Conservation (phyloP, 768 basidiomycete species). For the Baorangia bicolor region DNA sequence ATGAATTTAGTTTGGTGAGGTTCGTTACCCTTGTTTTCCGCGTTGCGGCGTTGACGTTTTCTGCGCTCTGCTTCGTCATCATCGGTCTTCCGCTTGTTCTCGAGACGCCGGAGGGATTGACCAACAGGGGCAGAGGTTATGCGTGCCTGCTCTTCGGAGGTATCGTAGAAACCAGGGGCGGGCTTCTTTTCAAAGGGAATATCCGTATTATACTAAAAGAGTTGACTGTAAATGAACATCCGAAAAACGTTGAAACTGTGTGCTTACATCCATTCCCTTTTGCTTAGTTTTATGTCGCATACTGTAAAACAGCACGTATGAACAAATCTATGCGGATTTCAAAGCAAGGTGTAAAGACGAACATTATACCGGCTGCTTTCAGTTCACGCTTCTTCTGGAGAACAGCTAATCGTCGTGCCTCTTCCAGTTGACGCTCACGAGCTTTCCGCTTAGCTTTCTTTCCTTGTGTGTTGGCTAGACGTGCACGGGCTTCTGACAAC, state of each 20-base stretch:
- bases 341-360: conserved; percentile 29
- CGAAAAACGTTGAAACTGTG: neutral
- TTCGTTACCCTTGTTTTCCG: conserved; percentile 61
- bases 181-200: conserved; percentile 98
- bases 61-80: conserved; percentile 91
- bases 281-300: conserved; percentile 94
- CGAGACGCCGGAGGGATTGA: conserved; percentile 85
- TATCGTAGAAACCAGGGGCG: conserved; percentile 96
- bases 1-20: conserved; percentile 90
- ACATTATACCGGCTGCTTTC: conserved; percentile 98
- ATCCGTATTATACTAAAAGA: conserved; percentile 86
- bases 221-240: neutral
- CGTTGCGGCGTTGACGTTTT: conserved; percentile 77
- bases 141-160: conserved; percentile 88
- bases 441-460: conserved; percentile 99
- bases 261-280: conserved; percentile 93
- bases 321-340: neutral
- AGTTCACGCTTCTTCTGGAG: conserved; percentile 97
- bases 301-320: conserved; percentile 36
- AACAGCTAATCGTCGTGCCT: conserved; percentile 90
- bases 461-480: conserved; percentile 97
- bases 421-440: conserved; percentile 94
- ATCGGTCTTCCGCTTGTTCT: conserved; percentile 94
- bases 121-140: conserved; percentile 87
- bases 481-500: conserved; percentile 97